Evolutionary conservation across 164 flowering plant species (phyloP).

Genomic region (Litsea cubeba): DNA sequence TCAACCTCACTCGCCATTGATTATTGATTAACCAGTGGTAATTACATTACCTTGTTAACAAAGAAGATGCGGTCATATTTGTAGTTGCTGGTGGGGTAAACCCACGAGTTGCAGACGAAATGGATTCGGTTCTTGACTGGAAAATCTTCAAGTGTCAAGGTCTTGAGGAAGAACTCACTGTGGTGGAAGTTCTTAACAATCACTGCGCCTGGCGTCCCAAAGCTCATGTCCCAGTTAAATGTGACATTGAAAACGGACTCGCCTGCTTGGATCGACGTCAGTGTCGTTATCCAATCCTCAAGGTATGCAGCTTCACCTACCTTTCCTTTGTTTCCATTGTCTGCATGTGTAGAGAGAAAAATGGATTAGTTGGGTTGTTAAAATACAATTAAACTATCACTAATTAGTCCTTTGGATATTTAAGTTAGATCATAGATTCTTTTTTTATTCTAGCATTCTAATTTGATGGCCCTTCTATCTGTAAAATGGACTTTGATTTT

Average conservation of each 20-base stretch:
- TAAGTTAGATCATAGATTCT: too few species aligned
- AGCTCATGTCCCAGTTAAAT: conserved; percentile 53
- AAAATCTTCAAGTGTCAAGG: conserved; percentile 56
- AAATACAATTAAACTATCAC: too few species aligned
- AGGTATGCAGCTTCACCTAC: conserved; percentile 44
- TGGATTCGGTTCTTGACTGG: conserved; percentile 55
- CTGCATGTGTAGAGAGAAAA: conserved; percentile 3
- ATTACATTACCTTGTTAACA: conserved; percentile 20
- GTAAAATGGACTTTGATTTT: too few species aligned
- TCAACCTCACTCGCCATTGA: not conserved
- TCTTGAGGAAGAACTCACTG: conserved; percentile 62
- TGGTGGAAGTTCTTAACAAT: conserved; percentile 58
- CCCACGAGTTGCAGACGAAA: conserved; percentile 86
- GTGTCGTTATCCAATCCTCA: conserved; percentile 58
- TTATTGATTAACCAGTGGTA: not conserved
- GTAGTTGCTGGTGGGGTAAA: conserved; percentile 57
- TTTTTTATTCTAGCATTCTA: too few species aligned
- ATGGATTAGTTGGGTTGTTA: not conserved
- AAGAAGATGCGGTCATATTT: conserved; percentile 31
- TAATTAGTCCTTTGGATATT: too few species aligned
- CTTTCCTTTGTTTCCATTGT: conserved; percentile 3
- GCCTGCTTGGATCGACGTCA: conserved; percentile 31
- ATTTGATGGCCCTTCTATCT: too few species aligned
- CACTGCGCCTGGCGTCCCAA: conserved; percentile 78
- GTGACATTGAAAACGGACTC: conserved; percentile 38